Percentiles rank a stretch among this genome's conserved stretches.
phyloP scores from a whole-genome alignment of 2,329 filamentous ascomycete species.

The Drechslerella dactyloides region DNA sequence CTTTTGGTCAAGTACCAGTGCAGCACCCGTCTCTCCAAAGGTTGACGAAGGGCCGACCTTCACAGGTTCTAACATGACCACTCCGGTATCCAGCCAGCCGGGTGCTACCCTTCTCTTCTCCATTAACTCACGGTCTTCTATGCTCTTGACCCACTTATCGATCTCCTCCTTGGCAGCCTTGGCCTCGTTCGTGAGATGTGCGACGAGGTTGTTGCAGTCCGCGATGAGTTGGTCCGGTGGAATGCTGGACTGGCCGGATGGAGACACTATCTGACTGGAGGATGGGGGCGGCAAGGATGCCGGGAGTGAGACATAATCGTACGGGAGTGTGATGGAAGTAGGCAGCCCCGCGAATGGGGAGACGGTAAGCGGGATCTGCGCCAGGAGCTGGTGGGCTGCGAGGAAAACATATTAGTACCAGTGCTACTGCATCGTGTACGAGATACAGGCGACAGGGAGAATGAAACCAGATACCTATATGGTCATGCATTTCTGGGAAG shows the following conservation, averaged over 20 bases:
- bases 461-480: background rate
- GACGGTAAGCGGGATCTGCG: slow-evolving; percentile 90
- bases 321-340: slow-evolving; percentile 86
- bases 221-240: slow-evolving; percentile 85
- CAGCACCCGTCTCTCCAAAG: slow-evolving; percentile 4
- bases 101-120: slow-evolving; percentile 79
- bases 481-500: slow-evolving; percentile 1
- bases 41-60: slow-evolving; percentile 55
- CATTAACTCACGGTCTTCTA: slow-evolving; percentile 66
- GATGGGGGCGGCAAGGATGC: slow-evolving; percentile 80
- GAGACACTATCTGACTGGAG: slow-evolving; percentile 73
- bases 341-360: slow-evolving; percentile 93
- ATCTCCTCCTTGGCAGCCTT: slow-evolving; percentile 72
- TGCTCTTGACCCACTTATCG: slow-evolving; percentile 71
- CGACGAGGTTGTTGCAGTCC: slow-evolving; percentile 78
- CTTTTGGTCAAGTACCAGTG: slow-evolving; percentile 23
- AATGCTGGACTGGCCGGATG: slow-evolving; percentile 74
- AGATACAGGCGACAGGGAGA: background rate
- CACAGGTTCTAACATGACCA: slow-evolving; percentile 66
- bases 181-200: slow-evolving; percentile 74
- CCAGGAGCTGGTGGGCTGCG: slow-evolving; percentile 76
- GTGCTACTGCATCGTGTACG: background rate
- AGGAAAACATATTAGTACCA: background rate
- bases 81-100: slow-evolving; percentile 79
- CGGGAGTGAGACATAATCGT: slow-evolving; percentile 90